phyloP scores from a whole-genome alignment of 768 basidiomycete species.

The Chiua virens region DNA sequence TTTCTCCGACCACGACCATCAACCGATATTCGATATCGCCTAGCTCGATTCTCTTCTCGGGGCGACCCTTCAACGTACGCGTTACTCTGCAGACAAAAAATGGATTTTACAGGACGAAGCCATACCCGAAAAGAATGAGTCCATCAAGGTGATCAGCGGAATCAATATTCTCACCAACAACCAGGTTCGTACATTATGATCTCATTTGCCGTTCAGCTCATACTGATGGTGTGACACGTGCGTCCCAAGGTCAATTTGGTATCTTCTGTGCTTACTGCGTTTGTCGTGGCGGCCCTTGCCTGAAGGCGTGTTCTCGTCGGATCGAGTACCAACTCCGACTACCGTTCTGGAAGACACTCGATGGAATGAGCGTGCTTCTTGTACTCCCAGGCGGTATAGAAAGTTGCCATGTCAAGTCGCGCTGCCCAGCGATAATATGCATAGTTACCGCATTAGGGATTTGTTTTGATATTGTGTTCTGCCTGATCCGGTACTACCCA shows the following conservation, averaged over 20 bases:
- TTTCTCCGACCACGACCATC: background rate
- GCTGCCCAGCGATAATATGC: background rate
- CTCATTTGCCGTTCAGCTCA: background rate
- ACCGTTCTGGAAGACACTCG: background rate
- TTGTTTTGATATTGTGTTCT: conserved; percentile 11
- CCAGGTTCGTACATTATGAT: conserved; percentile 49
- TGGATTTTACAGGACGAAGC: conserved; percentile 62
- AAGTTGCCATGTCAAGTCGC: too few relatives aligned
- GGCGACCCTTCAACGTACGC: conserved; percentile 80
- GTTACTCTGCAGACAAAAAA: conserved; percentile 62
- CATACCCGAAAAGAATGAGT: conserved; percentile 35
- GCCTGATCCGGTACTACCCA: conserved; percentile 3
- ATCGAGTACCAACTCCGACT: background rate
- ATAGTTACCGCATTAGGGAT: conserved; percentile 25
- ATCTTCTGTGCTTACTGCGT: conserved; percentile 40
- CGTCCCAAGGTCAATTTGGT: conserved; percentile 42
- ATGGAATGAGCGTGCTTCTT: background rate
- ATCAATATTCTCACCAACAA: conserved; percentile 77
- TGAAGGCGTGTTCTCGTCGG: conserved; percentile 10
- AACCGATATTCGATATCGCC: background rate
- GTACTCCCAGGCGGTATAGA: conserved; percentile 1
- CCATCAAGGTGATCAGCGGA: conserved; percentile 62
- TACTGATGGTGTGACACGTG: background rate
- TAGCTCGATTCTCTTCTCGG: conserved; percentile 87
- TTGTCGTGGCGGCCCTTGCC: conserved; percentile 36